These are phyloP conservation scores for Leishmania guyanensis DNA, from an alignment of 208 protist species.

Conservation along the genomic window DNA sequence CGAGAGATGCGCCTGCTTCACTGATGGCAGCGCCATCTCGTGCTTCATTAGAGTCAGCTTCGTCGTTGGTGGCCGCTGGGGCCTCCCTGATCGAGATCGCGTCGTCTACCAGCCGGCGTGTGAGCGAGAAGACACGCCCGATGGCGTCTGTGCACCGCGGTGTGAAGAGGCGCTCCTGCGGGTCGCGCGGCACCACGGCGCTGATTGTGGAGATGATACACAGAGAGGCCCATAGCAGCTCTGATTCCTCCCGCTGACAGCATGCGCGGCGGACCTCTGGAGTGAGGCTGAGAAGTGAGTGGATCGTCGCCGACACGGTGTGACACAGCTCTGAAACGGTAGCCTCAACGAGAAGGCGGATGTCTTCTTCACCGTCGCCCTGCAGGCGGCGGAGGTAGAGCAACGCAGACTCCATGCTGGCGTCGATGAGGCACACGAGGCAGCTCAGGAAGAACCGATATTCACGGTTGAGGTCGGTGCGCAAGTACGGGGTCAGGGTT, in stretches of 20 bases:
- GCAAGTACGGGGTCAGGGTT: neutral
- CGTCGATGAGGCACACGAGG: slow-evolving; percentile 43
- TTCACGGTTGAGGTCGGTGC: slow-evolving; percentile 18
- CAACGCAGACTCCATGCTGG: slow-evolving; percentile 41
- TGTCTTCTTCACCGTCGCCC: slow-evolving; percentile 54
- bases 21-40: neutral
- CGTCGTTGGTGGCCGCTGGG: neutral
- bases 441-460: slow-evolving; percentile 34
- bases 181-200: slow-evolving; percentile 37
- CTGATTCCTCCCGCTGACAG: slow-evolving; percentile 35
- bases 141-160: slow-evolving; percentile 29
- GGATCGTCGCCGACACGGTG: slow-evolving; percentile 36
- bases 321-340: slow-evolving; percentile 39
- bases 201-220: slow-evolving; percentile 44
- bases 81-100: neutral
- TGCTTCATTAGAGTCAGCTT: neutral
- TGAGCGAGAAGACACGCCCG: slow-evolving; percentile 7
- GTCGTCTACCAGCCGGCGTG: slow-evolving; percentile 12
- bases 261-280: slow-evolving; percentile 19
- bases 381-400: slow-evolving; percentile 42
- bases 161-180: slow-evolving; percentile 50
- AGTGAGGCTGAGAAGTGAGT: slow-evolving; percentile 31
- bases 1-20: neutral
- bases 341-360: slow-evolving; percentile 44
- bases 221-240: slow-evolving; percentile 58